phyloP scores from a whole-genome alignment of 1,139 yeast genomes.

The Hyphopichia wangnamkhiaoensis region DNA sequence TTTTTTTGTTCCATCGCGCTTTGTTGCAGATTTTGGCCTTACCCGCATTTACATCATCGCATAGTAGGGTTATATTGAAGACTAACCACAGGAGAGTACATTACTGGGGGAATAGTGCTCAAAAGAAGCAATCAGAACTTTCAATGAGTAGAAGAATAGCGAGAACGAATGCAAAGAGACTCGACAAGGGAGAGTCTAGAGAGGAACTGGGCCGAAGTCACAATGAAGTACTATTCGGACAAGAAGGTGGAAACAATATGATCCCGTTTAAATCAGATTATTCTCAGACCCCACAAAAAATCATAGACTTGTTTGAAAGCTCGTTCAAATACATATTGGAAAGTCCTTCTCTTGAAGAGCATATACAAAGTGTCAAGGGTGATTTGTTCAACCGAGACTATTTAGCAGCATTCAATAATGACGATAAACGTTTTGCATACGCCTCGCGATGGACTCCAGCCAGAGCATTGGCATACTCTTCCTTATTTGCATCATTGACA shows the following conservation, averaged over 20 bases:
- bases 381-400: slow-evolving; percentile 72
- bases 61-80: no score
- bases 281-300: slow-evolving; percentile 36
- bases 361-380: slow-evolving; percentile 70
- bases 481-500: slow-evolving; percentile 56
- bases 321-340: slow-evolving; percentile 48
- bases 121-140: neutral
- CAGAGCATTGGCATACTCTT: slow-evolving; percentile 70
- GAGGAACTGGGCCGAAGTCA: slow-evolving; percentile 4
- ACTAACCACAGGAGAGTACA: no score
- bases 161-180: slow-evolving; percentile 15
- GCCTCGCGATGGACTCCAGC: slow-evolving; percentile 87
- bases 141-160: slow-evolving; percentile 24
- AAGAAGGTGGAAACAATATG: slow-evolving; percentile 17
- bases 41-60: slow-evolving; percentile 17
- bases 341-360: slow-evolving; percentile 40
- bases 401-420: slow-evolving; percentile 62
- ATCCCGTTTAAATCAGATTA: slow-evolving; percentile 34
- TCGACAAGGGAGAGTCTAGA: slow-evolving; percentile 5
- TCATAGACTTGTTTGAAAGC: slow-evolving; percentile 50
- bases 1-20: slow-evolving; percentile 1
- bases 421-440: slow-evolving; percentile 70
- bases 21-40: slow-evolving; percentile 10
- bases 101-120: no score
- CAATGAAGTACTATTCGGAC: neutral